Base-by-base conservation (phyloP, 2,329 filamentous ascomycete species). In the Phoma sp. region DNA sequence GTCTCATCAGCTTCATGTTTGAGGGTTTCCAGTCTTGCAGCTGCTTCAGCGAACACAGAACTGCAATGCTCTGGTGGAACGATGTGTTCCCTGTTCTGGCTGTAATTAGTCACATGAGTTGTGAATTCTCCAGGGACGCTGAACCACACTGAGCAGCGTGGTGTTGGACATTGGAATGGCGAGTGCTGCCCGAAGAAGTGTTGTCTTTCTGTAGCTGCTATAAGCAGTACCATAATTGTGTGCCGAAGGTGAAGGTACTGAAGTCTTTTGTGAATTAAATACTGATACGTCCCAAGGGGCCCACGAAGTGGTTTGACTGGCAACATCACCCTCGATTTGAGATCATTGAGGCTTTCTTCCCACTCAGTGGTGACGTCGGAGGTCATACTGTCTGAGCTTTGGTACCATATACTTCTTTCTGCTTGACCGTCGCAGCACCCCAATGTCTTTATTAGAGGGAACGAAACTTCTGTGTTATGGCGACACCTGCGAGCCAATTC, bases 331-430 rank as follows among this genome's bases (percentile, higher is more conserved):
- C 45, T n/a, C 25, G 35, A 19, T 48, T 24, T 19, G 6, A 6
- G 45, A 22, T 48, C 25, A 17, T 39, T 39, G 17, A 12, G n/a
- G 8, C 17, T 9, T 17, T 48, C 45, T 27, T 48, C 19, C 45
- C 36, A 48, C 17, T 48, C 17, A 12, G 12, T 33, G 19, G 6
- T 48, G 27, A 48, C 45, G 25, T 33, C 24, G 4, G 36, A 33
- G 22, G 17, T 33, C 36, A 6, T 40, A 17, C 17, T 6, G 12
- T 33, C 45, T 24, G 25, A 24, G 10, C 24, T 25, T 33, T 39
- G 25, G 17, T 40, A 36, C 45, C 36, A 48, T 25, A 48, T 48
- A 48, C 45, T 48, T 48, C 45, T 48, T 33, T 48, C 45, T 39
- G 45, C 45, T 33, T 33, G 33, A 17, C 33, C 15, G 35, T 15